Percentiles rank a stretch among this genome's conserved stretches.
Conservation (phyloP, 768 basidiomycete species). For the Mycena leptocephala region DNA sequence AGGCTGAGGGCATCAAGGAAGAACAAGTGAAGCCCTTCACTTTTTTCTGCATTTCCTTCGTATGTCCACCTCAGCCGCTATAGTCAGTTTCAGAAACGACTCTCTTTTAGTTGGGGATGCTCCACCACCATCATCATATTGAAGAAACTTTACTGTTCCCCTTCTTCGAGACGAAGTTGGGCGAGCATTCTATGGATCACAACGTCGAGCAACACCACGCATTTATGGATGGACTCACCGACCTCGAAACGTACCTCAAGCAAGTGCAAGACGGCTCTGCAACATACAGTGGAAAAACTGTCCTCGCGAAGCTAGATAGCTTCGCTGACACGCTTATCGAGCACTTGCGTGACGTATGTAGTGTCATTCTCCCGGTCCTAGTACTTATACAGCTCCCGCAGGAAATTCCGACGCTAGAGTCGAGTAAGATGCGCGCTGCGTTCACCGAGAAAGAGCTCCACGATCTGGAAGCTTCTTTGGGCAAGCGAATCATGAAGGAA, state of each 20-base stretch:
- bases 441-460: slow-evolving; percentile 47
- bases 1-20: slow-evolving; percentile 41
- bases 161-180: slow-evolving; percentile 47
- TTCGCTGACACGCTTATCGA: slow-evolving; percentile 47
- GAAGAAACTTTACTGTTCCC: slow-evolving; percentile 51
- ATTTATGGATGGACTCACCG: slow-evolving; percentile 45
- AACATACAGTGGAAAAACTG: slow-evolving; percentile 61
- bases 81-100: background rate
- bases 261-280: slow-evolving; percentile 72
- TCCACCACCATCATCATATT: slow-evolving; percentile 52
- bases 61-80: slow-evolving; percentile 26
- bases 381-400: slow-evolving; percentile 1
- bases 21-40: slow-evolving; percentile 47
- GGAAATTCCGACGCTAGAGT: slow-evolving; percentile 48
- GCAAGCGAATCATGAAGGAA: slow-evolving; percentile 40
- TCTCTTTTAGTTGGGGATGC: slow-evolving; percentile 37
- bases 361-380: background rate
- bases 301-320: slow-evolving; percentile 43
- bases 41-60: slow-evolving; percentile 45
- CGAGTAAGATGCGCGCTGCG: slow-evolving; percentile 42
- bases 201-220: slow-evolving; percentile 49
- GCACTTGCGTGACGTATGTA: slow-evolving; percentile 47
- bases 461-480: slow-evolving; percentile 41
- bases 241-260: slow-evolving; percentile 57
- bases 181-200: slow-evolving; percentile 39